phyloP scores from a whole-genome alignment of 768 basidiomycete species.

The Lentinula boryana region DNA sequence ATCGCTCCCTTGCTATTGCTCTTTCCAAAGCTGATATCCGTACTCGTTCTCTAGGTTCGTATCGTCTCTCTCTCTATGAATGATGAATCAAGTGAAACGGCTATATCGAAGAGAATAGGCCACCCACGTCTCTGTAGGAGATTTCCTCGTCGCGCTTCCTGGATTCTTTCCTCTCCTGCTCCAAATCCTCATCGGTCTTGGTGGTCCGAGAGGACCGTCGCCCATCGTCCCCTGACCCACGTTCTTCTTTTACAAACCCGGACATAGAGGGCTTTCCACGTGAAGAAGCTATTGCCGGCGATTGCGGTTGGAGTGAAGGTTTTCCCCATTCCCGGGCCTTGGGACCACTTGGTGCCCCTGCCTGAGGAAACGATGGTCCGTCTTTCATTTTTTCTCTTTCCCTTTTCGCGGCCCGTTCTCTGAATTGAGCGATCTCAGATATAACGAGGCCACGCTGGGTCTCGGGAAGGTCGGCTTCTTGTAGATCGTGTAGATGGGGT shows the following conservation, averaged over 20 bases:
- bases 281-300: slow-evolving; percentile 59
- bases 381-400: slow-evolving; percentile 87
- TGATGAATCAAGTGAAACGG: slow-evolving; percentile 2
- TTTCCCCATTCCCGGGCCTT: slow-evolving; percentile 80
- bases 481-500: slow-evolving; percentile 94
- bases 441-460: slow-evolving; percentile 88
- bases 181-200: slow-evolving; percentile 87
- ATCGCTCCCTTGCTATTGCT: slow-evolving; percentile 64
- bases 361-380: slow-evolving; percentile 48
- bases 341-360: slow-evolving; percentile 60
- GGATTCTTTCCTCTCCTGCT: slow-evolving; percentile 72
- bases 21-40: slow-evolving; percentile 76
- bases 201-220: slow-evolving; percentile 26
- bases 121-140: slow-evolving; percentile 80
- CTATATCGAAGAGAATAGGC: neutral
- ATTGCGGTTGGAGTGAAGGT: slow-evolving; percentile 35
- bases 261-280: slow-evolving; percentile 54
- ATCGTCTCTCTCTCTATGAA: slow-evolving; percentile 82
- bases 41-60: slow-evolving; percentile 82
- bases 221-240: slow-evolving; percentile 22
- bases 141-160: slow-evolving; percentile 75
- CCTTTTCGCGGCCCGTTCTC: slow-evolving; percentile 87
- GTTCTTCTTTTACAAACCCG: slow-evolving; percentile 69
- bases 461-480: slow-evolving; percentile 96
- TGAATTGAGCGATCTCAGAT: slow-evolving; percentile 93